Base-by-base conservation (phyloP, 2,329 filamentous ascomycete species). In the Arthrobotrys entomopaga region DNA sequence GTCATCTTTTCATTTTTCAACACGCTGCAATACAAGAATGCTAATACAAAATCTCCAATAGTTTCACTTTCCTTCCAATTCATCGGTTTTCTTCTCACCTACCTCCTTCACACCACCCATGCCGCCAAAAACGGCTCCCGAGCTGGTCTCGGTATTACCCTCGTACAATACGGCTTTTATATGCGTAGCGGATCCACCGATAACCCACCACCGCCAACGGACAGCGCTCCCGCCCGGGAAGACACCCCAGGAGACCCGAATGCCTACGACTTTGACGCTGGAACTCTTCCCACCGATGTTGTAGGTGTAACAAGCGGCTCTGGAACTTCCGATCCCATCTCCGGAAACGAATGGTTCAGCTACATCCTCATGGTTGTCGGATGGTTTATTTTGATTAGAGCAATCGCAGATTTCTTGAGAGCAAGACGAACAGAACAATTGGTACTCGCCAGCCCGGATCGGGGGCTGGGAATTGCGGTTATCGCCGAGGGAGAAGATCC, bases 111-210 rank as follows among this genome's bases (percentile, higher is more conserved):
- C 85, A 98, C 95, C 29, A 97, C 94, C 6, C 95, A 99, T 82
- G 95, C 95, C 3, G 95, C 95, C 79, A 99, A 99, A 84, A 97
- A 99, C 81, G 95, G 95, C 57, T 97, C 93, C 52, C 91, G 92
- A 79, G 93, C 94, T 59, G 95, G 95, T 63, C 89, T 99, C 58
- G 95, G 95, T 75, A 92, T 99, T 78, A 97, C 93, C 0, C 86
- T 99, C 10, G 93, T 99, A 54, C 94, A 98, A 81, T 98, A 96
- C 80, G 95, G 95, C 34, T 98, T 99, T 82, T 93, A 92, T 78
- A 96, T 98, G 91, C 95, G 93, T 80, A 87, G 87, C 52, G 83
- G 85, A 29, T 82, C 82, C 64, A 83, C 84, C 29, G 80, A 82
- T 66, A 66, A 81, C 77, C 64, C 83, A 79, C 0, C 61, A 24